Percentiles rank a stretch among this genome's conserved stretches.
Evolutionary conservation across 2,329 filamentous ascomycete genomes (phyloP).

Genomic region (Fusarium sp.): DNA sequence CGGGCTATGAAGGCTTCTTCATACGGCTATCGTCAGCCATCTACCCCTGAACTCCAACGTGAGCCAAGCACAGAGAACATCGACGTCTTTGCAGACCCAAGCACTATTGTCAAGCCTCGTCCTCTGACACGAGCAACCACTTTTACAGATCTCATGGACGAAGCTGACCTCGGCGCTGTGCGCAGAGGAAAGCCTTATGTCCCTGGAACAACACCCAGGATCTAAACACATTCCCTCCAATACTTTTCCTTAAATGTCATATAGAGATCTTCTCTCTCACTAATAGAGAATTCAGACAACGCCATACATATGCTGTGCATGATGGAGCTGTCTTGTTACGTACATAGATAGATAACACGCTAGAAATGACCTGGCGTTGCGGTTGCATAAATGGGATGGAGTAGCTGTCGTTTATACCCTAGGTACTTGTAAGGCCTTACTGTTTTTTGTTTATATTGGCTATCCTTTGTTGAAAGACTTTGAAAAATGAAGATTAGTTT

Average conservation of each 20-base stretch:
- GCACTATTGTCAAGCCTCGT: conserved; percentile 51
- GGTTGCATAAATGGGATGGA: conserved; percentile 27
- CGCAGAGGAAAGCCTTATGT: conserved; percentile 57
- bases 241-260: background rate
- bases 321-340: conserved; percentile 21
- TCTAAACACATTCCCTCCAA: conserved; percentile 33
- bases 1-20: conserved; percentile 53
- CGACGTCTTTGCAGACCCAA: conserved; percentile 63
- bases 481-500: conserved; percentile 22
- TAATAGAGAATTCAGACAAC: conserved; percentile 4
- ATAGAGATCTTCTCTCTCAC: conserved; percentile 1
- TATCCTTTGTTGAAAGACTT: conserved; percentile 5
- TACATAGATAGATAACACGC: conserved; percentile 18
- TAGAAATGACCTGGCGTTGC: conserved; percentile 30
- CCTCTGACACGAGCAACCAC: conserved; percentile 56
- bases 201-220: conserved; percentile 51
- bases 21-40: conserved; percentile 40
- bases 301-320: conserved; percentile 34
- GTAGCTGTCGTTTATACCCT: conserved; percentile 44
- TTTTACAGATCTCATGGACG: conserved; percentile 65
- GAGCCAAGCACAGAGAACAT: conserved; percentile 62
- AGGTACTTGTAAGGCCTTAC: conserved; percentile 11
- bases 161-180: conserved; percentile 57
- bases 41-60: conserved; percentile 52
- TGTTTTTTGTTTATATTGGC: conserved; percentile 8